Conservation (phyloP, 345 rosid species). For the Citrus australasica region DNA sequence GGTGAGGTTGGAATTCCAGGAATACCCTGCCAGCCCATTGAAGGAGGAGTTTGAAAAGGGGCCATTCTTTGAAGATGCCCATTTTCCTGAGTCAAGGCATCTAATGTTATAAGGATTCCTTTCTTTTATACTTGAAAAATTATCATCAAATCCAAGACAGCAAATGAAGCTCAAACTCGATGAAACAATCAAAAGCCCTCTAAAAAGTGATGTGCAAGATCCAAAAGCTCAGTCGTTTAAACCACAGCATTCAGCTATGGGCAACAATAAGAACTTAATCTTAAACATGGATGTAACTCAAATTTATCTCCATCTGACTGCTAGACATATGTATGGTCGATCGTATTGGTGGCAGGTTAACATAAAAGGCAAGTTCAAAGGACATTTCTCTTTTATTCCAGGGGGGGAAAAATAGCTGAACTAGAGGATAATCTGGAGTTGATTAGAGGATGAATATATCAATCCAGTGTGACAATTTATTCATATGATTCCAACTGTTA, state of each 20-base stretch:
- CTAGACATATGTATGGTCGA: background rate
- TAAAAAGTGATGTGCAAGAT: background rate
- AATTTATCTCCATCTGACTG: background rate
- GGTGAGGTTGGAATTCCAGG: conserved; percentile 62
- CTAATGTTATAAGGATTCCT: background rate
- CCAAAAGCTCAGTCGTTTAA: background rate
- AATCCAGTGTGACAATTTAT: background rate
- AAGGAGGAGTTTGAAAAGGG: conserved; percentile 47
- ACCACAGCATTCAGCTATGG: background rate
- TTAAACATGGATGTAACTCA: background rate
- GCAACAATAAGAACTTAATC: background rate
- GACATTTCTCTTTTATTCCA: background rate
- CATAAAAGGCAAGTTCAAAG: background rate
- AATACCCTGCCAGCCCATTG: conserved; percentile 77
- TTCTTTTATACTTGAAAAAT: background rate
- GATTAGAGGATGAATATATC: background rate
- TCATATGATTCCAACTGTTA: background rate
- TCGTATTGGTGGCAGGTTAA: background rate
- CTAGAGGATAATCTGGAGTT: background rate
- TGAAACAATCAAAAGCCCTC: background rate
- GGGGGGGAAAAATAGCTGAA: background rate
- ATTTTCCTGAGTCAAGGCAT: conserved; percentile 55
- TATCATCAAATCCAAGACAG: background rate
- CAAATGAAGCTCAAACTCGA: background rate
- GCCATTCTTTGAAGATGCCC: conserved; percentile 72